phyloP scores from a whole-genome alignment of 768 basidiomycete species.

The Sporobolomyces pararoseus region DNA sequence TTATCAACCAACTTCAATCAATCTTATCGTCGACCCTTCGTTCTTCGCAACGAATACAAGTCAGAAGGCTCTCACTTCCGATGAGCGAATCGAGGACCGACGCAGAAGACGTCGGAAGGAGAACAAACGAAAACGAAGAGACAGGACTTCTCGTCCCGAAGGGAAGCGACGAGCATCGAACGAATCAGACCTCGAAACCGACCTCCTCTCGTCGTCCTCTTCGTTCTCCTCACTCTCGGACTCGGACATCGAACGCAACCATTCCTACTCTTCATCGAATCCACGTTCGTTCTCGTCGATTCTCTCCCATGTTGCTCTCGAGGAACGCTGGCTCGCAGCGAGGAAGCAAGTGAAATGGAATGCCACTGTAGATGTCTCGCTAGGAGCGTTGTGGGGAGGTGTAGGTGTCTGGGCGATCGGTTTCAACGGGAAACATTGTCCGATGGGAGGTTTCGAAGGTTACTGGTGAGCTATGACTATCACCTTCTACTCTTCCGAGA shows the following conservation, averaged over 20 bases:
- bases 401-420: slow-evolving; percentile 7
- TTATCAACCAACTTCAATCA: slow-evolving; percentile 13
- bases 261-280: background rate
- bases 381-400: background rate
- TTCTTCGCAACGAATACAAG: background rate
- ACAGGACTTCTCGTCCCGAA: background rate
- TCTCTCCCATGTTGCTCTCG: slow-evolving; percentile 3
- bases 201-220: slow-evolving; percentile 4
- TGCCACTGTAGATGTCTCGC: background rate
- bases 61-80: background rate
- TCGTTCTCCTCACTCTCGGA: background rate
- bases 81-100: too few relatives aligned
- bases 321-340: background rate
- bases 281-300: slow-evolving; percentile 15
- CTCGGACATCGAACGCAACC: background rate
- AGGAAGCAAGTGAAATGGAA: slow-evolving; percentile 1
- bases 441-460: background rate
- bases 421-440: background rate
- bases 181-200: background rate
- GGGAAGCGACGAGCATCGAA: background rate
- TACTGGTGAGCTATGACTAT: background rate
- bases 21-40: slow-evolving; percentile 8
- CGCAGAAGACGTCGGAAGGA: background rate
- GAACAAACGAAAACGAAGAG: background rate
- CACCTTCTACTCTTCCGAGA: background rate